A percentile compares a stretch with the other conserved stretches of the same genome.
Evolutionary conservation across 2,329 filamentous ascomycete genomes (phyloP).

Genomic region (Ophiostoma sp.): DNA sequence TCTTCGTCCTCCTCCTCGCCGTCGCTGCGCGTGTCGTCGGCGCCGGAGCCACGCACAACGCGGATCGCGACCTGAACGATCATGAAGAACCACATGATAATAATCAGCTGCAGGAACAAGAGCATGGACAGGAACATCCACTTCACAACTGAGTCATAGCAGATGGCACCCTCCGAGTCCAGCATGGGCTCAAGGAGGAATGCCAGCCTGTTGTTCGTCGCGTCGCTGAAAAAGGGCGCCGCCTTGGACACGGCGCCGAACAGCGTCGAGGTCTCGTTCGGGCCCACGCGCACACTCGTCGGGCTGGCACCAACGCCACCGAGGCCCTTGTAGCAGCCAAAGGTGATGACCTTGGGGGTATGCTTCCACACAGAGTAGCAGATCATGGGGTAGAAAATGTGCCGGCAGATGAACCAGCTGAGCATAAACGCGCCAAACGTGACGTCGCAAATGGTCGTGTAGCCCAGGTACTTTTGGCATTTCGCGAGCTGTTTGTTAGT

Average conservation of each 20-base stretch:
- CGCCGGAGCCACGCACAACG: conserved; percentile 68
- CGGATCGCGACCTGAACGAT: conserved; percentile 77
- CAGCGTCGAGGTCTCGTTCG: conserved; percentile 20
- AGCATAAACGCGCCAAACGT: conserved; percentile 82
- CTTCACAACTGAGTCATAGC: conserved; percentile 69
- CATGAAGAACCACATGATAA: conserved; percentile 80
- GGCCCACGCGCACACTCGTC: conserved; percentile 30
- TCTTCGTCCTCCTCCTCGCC: conserved; percentile 65
- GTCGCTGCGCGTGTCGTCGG: conserved; percentile 83
- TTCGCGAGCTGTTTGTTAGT: conserved; percentile 64
- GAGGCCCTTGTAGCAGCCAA: conserved; percentile 66
- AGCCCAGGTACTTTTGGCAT: conserved; percentile 84
- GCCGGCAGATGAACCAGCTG: conserved; percentile 76
- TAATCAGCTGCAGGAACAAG: conserved; percentile 71
- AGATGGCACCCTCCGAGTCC: conserved; percentile 66
- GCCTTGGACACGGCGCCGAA: conserved; percentile 15
- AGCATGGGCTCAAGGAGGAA: conserved; percentile 71
- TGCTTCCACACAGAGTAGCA: conserved; percentile 77
- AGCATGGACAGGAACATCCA: conserved; percentile 73
- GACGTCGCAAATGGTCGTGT: conserved; percentile 68
- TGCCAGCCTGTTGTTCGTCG: conserved; percentile 39
- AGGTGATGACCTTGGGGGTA: conserved; percentile 54
- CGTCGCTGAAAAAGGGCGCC: conserved; percentile 8
- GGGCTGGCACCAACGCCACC: conserved; percentile 38
- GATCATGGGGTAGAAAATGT: conserved; percentile 70